These are phyloP conservation scores for Fusarium nematophilum DNA, from an alignment of 2,329 filamentous ascomycete species.

Conservation along the genomic window DNA sequence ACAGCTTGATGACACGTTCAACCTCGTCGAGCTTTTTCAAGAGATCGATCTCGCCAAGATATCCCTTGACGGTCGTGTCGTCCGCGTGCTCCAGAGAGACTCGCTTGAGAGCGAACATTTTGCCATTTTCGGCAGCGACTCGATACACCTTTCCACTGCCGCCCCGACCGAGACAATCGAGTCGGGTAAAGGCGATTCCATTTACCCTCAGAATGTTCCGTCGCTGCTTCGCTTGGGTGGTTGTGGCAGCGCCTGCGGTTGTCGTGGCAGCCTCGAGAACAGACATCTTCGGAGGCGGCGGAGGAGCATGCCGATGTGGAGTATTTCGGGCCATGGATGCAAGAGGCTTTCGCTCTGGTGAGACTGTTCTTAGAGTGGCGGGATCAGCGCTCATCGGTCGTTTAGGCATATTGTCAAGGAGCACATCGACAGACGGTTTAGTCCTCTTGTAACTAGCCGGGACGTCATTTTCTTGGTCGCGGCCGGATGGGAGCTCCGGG, in stretches of 20 bases:
- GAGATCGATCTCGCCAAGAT: conserved; percentile 95
- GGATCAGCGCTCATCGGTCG: conserved; percentile 62
- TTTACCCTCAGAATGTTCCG: conserved; percentile 89
- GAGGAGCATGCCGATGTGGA: conserved; percentile 80
- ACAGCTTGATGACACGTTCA: conserved; percentile 89
- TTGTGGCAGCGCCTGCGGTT: conserved; percentile 81
- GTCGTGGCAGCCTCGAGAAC: conserved; percentile 92
- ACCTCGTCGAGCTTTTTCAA: conserved; percentile 84
- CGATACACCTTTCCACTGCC: conserved; percentile 95
- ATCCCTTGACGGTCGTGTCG: conserved; percentile 83
- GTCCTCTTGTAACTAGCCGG: conserved; percentile 74
- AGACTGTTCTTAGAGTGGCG: conserved; percentile 52
- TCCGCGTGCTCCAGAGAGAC: conserved; percentile 93
- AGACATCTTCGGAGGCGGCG: conserved; percentile 95
- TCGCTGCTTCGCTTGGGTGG: conserved; percentile 78
- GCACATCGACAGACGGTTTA: conserved; percentile 65
- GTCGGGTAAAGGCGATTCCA: conserved; percentile 87
- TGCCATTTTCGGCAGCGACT: conserved; percentile 96
- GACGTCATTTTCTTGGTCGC: conserved; percentile 88
- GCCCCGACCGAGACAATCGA: conserved; percentile 91
- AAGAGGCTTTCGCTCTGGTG: conserved; percentile 68
- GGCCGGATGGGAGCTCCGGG: conserved; percentile 67
- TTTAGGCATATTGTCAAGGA: conserved; percentile 67
- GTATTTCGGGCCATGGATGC: conserved; percentile 71
- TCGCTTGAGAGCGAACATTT: conserved; percentile 92